Evolutionary conservation across 176 grass and related monocot species (phyloP).

Genomic region (Oryza rufipogon): DNA sequence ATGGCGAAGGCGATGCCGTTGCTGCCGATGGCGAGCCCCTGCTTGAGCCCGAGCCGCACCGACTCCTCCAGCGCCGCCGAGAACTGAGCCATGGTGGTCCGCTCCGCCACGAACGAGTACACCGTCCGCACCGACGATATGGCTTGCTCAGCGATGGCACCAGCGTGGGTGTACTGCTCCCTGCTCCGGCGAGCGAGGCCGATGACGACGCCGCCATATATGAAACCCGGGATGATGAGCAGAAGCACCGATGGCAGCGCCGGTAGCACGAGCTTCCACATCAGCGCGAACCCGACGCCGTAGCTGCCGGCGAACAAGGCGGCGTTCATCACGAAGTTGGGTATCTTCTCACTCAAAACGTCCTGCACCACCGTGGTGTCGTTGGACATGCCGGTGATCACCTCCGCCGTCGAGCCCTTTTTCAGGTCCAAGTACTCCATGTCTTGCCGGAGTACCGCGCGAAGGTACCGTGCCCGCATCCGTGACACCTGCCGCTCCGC

Average conservation of each 20-base stretch:
- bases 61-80: slow-evolving; percentile 75
- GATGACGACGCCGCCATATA: slow-evolving; percentile 81
- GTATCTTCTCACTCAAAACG: slow-evolving; percentile 86
- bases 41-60: slow-evolving; percentile 68
- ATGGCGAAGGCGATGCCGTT: slow-evolving; percentile 84
- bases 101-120: slow-evolving; percentile 84
- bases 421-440: slow-evolving; percentile 98
- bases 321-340: slow-evolving; percentile 90
- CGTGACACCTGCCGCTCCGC: too few relatives aligned
- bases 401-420: slow-evolving; percentile 70
- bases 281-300: slow-evolving; percentile 61
- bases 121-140: slow-evolving; percentile 87
- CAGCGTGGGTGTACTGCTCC: slow-evolving; percentile 68
- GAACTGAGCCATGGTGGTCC: slow-evolving; percentile 61
- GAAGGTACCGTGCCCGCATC: too few relatives aligned
- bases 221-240: slow-evolving; percentile 80
- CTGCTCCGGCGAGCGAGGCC: slow-evolving; percentile 73
- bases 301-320: slow-evolving; percentile 81
- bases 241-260: slow-evolving; percentile 72
- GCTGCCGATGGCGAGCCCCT: slow-evolving; percentile 91
- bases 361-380: slow-evolving; percentile 91
- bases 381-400: slow-evolving; percentile 92
- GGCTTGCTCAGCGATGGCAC: slow-evolving; percentile 77
- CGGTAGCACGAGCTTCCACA: slow-evolving; percentile 77
- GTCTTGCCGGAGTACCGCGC: not conserved